Evolutionary conservation across 2,329 filamentous ascomycete species (phyloP).

Genomic region (Stemphylium beticola): DNA sequence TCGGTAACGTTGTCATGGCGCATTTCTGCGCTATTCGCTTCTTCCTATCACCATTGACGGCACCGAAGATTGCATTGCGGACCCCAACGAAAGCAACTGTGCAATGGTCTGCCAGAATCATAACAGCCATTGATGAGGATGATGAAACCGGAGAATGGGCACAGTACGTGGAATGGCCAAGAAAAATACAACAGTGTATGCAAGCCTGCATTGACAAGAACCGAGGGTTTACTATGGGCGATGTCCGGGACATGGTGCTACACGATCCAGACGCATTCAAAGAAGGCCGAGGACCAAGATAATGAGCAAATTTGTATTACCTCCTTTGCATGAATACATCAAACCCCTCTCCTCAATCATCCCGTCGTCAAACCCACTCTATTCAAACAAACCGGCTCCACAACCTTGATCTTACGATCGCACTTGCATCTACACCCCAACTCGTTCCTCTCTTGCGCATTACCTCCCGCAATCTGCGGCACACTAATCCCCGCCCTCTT

Average conservation of each 20-base stretch:
- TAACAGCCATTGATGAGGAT: constrained; percentile 36
- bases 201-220: constrained; percentile 14
- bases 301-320: not conserved
- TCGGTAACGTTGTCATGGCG: constrained; percentile 25
- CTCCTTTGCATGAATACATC: not conserved
- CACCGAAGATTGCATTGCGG: constrained; percentile 14
- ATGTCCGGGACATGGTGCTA: constrained; percentile 15
- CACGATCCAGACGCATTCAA: constrained; percentile 53
- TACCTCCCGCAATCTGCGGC: not conserved
- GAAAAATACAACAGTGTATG: constrained; percentile 19
- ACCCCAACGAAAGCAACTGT: constrained; percentile 28
- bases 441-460: constrained; percentile 2
- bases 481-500: constrained; percentile 3
- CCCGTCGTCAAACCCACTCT: not conserved
- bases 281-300: constrained; percentile 11
- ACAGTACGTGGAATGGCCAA: constrained; percentile 45
- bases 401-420: not conserved
- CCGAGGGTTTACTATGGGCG: constrained; percentile 12
- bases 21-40: constrained; percentile 25
- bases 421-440: constrained; percentile 11
- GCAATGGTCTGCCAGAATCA: constrained; percentile 50
- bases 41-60: constrained; percentile 20
- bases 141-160: constrained; percentile 35
- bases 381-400: constrained; percentile 13
- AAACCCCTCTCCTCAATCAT: not conserved